Evolutionary conservation across 306 rosid genomes (phyloP), one percentile per base, ranked within the genome.

Genomic region (Potentilla sterilis): DNA sequence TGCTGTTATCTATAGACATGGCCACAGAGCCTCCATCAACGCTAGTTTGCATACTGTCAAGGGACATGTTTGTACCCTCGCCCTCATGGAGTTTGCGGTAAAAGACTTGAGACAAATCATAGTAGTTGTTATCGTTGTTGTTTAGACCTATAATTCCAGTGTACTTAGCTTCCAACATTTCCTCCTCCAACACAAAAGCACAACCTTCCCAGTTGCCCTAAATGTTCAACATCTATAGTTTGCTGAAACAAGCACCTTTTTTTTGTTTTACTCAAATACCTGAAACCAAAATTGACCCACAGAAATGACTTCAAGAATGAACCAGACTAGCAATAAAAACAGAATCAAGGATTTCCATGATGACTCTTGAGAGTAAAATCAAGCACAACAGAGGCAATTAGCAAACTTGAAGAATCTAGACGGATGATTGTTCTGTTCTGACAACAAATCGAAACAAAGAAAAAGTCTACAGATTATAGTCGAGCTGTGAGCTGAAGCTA

Each of bases 21-120:
- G 98, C 97, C 64, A 95, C 98, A 28, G 98, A 95, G 67, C 97
- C 98, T 57, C 97, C 98, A 49, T 91, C 98, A 0, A 89, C 82
- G 82, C 92, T 90, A 15, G 97, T 92, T 85, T 94, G 98, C 91
- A 94, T 55, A 43, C 97, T 92, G 83, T 95, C 98, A 44, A 92
- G 80, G 76, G 98, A 95, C 97, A 95, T 95, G 83, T 92, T 90
- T 76, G 98, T 92, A 44, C 93, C 97, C 76, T 95, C 98, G 9
- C 82, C 96, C 59, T 59, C 77, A 61, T 61, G 77, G 8, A 92
- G 96, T 86, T 95, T 92, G 75, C 80, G 96, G 85, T 92, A 92
- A 80, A 93, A 91, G 61, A 90, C 97, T 83, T 95, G 97, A 3
- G 98, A 92, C 80, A 92, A 83, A 85, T 95, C 97, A 72, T 90